Conservation (phyloP, 2,329 filamentous ascomycete genomes). For the Helotiales sp. region DNA sequence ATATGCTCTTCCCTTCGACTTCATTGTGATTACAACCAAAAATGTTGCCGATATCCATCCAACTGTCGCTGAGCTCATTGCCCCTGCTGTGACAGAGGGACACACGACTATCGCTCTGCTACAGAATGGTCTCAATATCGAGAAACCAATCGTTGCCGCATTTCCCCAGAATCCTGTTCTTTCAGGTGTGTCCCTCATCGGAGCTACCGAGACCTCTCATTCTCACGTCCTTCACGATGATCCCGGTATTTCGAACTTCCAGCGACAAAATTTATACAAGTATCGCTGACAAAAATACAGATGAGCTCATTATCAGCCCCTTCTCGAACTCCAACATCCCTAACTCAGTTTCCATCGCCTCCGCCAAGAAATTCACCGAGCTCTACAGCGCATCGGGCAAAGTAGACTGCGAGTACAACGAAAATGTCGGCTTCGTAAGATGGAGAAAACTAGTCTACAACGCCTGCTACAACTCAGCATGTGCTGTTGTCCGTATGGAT, state of each 20-base stretch:
- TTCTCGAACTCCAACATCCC: constrained; percentile 31
- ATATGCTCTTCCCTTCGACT: constrained; percentile 28
- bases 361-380: constrained; percentile 33
- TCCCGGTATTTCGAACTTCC: background rate
- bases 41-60: constrained; percentile 45
- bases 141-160: constrained; percentile 33
- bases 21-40: constrained; percentile 38
- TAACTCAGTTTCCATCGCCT: constrained; percentile 7
- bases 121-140: constrained; percentile 41
- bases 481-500: constrained; percentile 36
- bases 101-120: constrained; percentile 36
- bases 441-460: constrained; percentile 40
- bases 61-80: constrained; percentile 32
- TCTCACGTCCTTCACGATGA: constrained; percentile 36
- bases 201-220: constrained; percentile 31
- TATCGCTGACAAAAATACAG: constrained; percentile 1
- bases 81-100: constrained; percentile 33
- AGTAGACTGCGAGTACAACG: constrained; percentile 32
- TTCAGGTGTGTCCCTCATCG: constrained; percentile 38
- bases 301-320: constrained; percentile 33
- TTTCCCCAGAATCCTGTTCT: constrained; percentile 36
- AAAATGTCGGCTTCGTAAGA: constrained; percentile 32
- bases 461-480: constrained; percentile 36
- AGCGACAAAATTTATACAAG: background rate
- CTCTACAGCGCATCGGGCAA: constrained; percentile 35